Conservation (phyloP, 805 yeast genomes). For the Starmerella etchellsii region DNA sequence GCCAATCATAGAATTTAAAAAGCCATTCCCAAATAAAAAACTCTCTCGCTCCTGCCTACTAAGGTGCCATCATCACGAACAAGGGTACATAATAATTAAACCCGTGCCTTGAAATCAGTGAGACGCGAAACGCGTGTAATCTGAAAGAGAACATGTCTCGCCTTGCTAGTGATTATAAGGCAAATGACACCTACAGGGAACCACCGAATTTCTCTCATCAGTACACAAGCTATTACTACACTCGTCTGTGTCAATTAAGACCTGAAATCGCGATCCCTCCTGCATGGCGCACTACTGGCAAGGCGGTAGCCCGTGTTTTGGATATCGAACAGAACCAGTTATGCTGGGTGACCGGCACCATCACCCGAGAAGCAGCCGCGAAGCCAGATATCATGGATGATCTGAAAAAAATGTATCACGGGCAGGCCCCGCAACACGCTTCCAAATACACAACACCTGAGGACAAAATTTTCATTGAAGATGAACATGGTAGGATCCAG, state of each 20-base stretch:
- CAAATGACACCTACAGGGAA: constrained; percentile 10
- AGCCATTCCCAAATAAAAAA: no score
- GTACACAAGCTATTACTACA: constrained; percentile 44
- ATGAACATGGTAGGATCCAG: constrained; percentile 78
- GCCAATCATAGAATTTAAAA: no score
- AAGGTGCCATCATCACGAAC: no score
- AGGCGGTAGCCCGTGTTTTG: constrained; percentile 36
- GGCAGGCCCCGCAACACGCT: constrained; percentile 23
- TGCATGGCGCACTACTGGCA: constrained; percentile 44
- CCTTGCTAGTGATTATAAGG: constrained; percentile 3
- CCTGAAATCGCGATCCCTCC: constrained; percentile 38
- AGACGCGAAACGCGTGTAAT: no score
- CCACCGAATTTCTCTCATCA: constrained; percentile 30
- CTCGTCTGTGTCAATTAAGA: constrained; percentile 38
- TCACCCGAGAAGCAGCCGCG: constrained; percentile 68
- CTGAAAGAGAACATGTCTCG: no score
- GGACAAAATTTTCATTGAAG: constrained; percentile 67
- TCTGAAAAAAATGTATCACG: constrained; percentile 35
- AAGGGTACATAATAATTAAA: no score
- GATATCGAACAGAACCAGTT: constrained; percentile 51
- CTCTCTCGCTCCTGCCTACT: no score
- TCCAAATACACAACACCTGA: constrained; percentile 27
- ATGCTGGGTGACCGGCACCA: constrained; percentile 78
- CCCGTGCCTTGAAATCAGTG: no score
- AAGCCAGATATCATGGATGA: constrained; percentile 80